Evolutionary conservation across 306 rosid genomes (phyloP), one percentile per base, ranked within the genome.

Genomic region (Prosopis cineraria): DNA sequence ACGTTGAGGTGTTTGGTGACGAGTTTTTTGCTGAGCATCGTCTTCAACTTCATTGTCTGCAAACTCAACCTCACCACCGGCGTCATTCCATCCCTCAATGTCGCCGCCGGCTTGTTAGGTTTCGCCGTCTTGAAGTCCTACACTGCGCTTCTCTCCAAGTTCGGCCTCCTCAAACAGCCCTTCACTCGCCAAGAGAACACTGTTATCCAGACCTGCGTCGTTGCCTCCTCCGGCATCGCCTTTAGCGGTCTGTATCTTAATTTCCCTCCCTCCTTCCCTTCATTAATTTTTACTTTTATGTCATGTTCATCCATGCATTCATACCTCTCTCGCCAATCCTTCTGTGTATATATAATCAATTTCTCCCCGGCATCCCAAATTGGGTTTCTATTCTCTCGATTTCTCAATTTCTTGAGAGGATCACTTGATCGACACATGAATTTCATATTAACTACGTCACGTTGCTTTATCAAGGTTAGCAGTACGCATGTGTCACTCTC

Each of bases 141-240:
- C 73, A 87, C 95, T 1, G 1, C 85, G 4, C 3, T 88, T 48
- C 79, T 92, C 19, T 10, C 6, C 1, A 80, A 55, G 30, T 37
- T 50, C 47, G 93, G 95, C 33, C 53, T 92, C 30, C 67, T 92
- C 82, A 79, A 64, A 12, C 89, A 84, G 60, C 97, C 97, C 1
- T 92, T 92, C 85, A 90, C 91, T 67, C 93, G 93, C 33, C 97
- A 92, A 68, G 97, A 92, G 47, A 90, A 92, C 45, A 90, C 90
- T 27, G 93, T 92, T 25, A 90, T 92, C 58, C 97, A 90, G 69
- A 92, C 97, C 1, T 92, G 90, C 20, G 90, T 92, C 9, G 93
- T 88, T 22, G 95, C 97, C 29, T 90, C 95, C 24, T 92, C 97
- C n/a, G 97, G 97, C 55, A 87, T 92, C 24, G 91, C 97, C n/a